Conservation (phyloP, 441 rosid genomes). For the Bocquillonia castaneifolia region DNA sequence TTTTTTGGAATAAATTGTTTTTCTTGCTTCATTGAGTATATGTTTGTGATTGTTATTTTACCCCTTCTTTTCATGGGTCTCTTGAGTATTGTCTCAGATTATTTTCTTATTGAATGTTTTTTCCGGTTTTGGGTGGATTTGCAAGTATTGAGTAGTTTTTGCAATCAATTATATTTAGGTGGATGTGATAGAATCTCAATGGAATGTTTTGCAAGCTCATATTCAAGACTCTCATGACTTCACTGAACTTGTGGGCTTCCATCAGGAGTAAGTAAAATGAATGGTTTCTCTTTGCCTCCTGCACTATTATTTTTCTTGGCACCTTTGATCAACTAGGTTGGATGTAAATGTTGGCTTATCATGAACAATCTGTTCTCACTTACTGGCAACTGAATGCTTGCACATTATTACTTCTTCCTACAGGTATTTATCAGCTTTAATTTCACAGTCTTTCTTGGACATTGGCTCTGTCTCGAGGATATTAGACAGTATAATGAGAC, state of each 20-base stretch:
- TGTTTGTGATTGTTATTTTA: neutral
- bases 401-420: slow-evolving; percentile 12
- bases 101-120: neutral
- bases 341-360: neutral
- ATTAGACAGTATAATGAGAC: slow-evolving; percentile 91
- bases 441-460: slow-evolving; percentile 94
- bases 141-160: neutral
- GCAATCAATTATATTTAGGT: slow-evolving; percentile 42
- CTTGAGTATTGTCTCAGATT: neutral
- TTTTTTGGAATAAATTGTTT: neutral
- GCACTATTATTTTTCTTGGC: neutral
- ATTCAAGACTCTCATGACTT: slow-evolving; percentile 88
- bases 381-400: slow-evolving; percentile 15
- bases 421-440: slow-evolving; percentile 92
- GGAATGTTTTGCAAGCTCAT: slow-evolving; percentile 88
- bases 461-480: slow-evolving; percentile 94
- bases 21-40: neutral
- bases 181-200: slow-evolving; percentile 97
- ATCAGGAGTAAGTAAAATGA: slow-evolving; percentile 72
- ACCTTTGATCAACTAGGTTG: neutral
- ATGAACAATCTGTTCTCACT: neutral
- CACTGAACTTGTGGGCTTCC: slow-evolving; percentile 90
- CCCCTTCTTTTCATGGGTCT: neutral
- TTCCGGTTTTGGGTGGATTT: neutral
- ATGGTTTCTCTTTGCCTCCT: slow-evolving; percentile 12